A percentile compares a stretch with the other conserved stretches of the same genome.
Conservation (phyloP, 805 yeast genomes). For the Ogataea saltuana region DNA sequence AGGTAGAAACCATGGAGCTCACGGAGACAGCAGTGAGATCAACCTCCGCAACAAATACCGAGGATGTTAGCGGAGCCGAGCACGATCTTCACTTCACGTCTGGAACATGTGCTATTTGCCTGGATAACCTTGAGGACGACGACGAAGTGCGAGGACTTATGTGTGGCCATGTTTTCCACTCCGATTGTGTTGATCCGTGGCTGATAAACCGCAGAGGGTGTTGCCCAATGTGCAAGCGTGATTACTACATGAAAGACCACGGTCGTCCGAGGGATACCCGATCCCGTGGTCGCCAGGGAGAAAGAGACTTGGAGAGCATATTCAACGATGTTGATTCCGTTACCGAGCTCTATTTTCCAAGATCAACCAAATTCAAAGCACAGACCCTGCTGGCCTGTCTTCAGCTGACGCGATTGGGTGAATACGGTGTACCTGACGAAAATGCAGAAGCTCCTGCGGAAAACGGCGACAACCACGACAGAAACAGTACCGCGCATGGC, state of each 20-base stretch:
- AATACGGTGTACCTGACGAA: conserved; percentile 10
- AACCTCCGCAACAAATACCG: conserved; percentile 12
- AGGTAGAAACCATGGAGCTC: conserved; percentile 11
- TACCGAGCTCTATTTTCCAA: conserved; percentile 22
- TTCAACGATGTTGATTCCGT: conserved; percentile 26
- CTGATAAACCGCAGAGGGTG: conserved; percentile 70
- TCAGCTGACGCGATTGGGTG: conserved; percentile 18
- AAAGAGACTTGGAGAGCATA: conserved; percentile 25
- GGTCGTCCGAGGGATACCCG: conserved; percentile 8
- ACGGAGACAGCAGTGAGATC: conserved; percentile 7
- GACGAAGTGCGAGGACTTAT: conserved; percentile 70
- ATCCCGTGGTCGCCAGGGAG: conserved; percentile 18
- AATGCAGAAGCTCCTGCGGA: neutral
- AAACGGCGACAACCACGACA: too few species aligned
- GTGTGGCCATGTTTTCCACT: conserved; percentile 84
- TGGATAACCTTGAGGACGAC: conserved; percentile 61
- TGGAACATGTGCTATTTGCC: conserved; percentile 78
- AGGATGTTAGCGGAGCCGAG: conserved; percentile 3
- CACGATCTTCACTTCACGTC: conserved; percentile 52
- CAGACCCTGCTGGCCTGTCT: conserved; percentile 28
- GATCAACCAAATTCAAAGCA: conserved; percentile 31
- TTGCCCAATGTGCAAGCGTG: conserved; percentile 82
- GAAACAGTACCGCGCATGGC: too few species aligned
- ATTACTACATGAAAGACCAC: conserved; percentile 49
- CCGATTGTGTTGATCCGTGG: conserved; percentile 83